These are phyloP conservation scores for Xanthoconium separans DNA, from an alignment of 1,284 basidiomycete genomes.

Conservation along the genomic window DNA sequence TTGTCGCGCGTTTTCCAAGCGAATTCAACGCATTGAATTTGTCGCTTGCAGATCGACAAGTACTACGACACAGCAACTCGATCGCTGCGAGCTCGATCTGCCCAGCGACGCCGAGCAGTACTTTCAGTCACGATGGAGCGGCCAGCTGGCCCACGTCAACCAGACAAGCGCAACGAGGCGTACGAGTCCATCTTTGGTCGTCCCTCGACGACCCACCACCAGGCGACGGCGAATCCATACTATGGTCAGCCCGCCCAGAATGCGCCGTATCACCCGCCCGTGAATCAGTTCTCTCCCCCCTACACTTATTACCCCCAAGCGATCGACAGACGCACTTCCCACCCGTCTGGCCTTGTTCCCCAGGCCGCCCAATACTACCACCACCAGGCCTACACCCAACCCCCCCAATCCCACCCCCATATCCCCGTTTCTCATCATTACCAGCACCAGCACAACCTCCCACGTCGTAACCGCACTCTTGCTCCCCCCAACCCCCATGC, in stretches of 20 bases:
- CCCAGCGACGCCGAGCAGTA: constrained; percentile 4
- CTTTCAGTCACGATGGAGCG: constrained; percentile 52
- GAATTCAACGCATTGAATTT: constrained; percentile 2
- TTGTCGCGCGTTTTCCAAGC: constrained; percentile 17
- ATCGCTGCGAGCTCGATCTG: constrained; percentile 1
- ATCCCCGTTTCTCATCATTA: constrained; percentile 19
- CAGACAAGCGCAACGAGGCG: constrained; percentile 72
- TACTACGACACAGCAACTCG: constrained; percentile 4
- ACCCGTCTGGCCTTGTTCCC: constrained; percentile 28
- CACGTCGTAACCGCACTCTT: constrained; percentile 34
- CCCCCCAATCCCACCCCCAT: constrained; percentile 27
- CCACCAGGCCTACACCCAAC: constrained; percentile 31
- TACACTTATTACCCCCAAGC: constrained; percentile 26
- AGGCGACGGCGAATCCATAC: constrained; percentile 30
- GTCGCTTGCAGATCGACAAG: not conserved
- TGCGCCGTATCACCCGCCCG: constrained; percentile 17
- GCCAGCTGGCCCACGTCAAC: constrained; percentile 67
- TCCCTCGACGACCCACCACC: constrained; percentile 59
- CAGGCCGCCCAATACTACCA: constrained; percentile 32
- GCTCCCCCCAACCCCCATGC: constrained; percentile 40
- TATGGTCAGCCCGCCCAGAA: constrained; percentile 20
- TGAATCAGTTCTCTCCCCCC: constrained; percentile 26
- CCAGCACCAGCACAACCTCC: constrained; percentile 26
- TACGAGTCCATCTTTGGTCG: constrained; percentile 84
- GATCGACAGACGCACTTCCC: constrained; percentile 33